Conservation (phyloP, 169 alveolate genomes). For the Plasmodium fragile region DNA sequence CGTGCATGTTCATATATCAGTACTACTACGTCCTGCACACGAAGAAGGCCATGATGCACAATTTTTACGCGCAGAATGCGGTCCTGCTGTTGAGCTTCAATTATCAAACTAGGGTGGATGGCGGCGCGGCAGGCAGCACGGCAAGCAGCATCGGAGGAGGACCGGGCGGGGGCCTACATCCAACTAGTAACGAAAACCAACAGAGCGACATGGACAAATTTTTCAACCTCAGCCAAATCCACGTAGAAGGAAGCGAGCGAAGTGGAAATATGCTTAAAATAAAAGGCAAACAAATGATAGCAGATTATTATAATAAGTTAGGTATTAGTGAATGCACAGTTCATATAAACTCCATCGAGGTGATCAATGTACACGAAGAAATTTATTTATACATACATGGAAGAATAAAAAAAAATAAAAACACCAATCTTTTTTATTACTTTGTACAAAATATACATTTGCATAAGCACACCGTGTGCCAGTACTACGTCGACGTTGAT, state of each 20-base stretch:
- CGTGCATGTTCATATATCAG: constrained; percentile 66
- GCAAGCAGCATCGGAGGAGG: no score
- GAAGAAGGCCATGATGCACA: constrained; percentile 67
- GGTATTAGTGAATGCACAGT: constrained; percentile 56
- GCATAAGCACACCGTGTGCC: constrained; percentile 44
- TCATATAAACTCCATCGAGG: constrained; percentile 55
- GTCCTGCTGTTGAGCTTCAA: constrained; percentile 34
- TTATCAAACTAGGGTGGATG: neutral
- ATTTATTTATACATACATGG: constrained; percentile 62
- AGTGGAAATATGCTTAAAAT: constrained; percentile 39
- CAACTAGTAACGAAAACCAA: neutral
- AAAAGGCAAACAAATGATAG: constrained; percentile 17
- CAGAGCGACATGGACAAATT: constrained; percentile 2
- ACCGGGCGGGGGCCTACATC: neutral
- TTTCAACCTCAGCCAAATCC: constrained; percentile 20
- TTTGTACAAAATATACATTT: constrained; percentile 61
- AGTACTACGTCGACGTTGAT: constrained; percentile 70
- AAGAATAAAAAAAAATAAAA: constrained; percentile 59
- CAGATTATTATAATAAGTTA: constrained; percentile 14
- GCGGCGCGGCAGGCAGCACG: neutral
- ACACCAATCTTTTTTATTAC: constrained; percentile 12
- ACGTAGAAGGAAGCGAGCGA: constrained; percentile 37
- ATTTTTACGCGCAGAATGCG: constrained; percentile 63
- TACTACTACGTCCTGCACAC: constrained; percentile 60
- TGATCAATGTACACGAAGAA: constrained; percentile 50